Base-by-base conservation (phyloP, 176 grass and related monocot genomes). In the Miscanthus lutarioriparius region DNA sequence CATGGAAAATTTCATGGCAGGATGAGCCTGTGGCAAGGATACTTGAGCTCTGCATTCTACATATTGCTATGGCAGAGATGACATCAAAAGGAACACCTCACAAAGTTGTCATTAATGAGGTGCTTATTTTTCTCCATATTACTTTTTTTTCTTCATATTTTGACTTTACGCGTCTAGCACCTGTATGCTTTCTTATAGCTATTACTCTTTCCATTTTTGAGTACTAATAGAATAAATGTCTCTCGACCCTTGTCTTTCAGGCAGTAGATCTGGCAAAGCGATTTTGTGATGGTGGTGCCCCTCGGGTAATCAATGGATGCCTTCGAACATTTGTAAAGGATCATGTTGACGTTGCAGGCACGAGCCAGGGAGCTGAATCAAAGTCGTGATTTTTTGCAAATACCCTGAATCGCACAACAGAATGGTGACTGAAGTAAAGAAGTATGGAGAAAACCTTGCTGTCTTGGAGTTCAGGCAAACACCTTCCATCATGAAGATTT, bases 11-110 rank as follows among this genome's bases (percentile, higher is more conserved):
- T 78, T 23, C 1, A 6, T 77, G 76, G 38, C 87, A 98, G 96
- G 93, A 92, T 76, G 93, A 98, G 40, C 88, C 96, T 59, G 74
- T 87, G 67, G 93, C 93, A 70, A 95, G 89, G 86, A 98, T 98
- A 63, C 83, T 98, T 81, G 96, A 98, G 80, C 80, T 98, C 26
- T 98, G 96, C 78, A 95, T 98, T 83, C 89, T 98, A 53, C 96
- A 95, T 91, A 92, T 95, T 87, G 89, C 96, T 73, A 98, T 98
- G 96, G 96, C 96, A 72, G 96, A 98, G 83, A 98, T 98, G 79
- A 85, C 89, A 89, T 83, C 87, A 7, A 90, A 90, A 82, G 85
- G 83, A 95, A 95, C 96, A 54, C 88, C 91, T 43, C 96, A 95
- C 80, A 92, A 95, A 90, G 89, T 95, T 71, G 93, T 93, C 68